Evolutionary conservation across 306 rosid species (phyloP).

Genomic region (Trichosanthes cucumerina): DNA sequence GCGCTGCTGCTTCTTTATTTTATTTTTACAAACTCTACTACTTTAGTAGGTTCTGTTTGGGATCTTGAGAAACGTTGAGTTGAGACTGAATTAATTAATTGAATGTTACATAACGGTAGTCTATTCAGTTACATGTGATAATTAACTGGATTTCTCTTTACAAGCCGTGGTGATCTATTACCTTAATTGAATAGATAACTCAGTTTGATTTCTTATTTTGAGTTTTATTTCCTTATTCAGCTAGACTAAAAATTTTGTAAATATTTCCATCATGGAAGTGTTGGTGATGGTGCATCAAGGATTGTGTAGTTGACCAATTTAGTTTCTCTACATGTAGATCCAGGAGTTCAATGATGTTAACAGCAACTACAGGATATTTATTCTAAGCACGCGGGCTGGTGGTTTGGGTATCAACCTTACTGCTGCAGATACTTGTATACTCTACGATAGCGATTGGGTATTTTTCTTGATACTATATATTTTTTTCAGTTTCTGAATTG

Average conservation of each 20-base stretch:
- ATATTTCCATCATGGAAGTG: not conserved
- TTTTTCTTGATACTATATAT: not conserved
- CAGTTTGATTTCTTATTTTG: not conserved
- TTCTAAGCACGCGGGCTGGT: constrained; percentile 95
- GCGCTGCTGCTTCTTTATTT: not conserved
- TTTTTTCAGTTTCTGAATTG: not conserved
- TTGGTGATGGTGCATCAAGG: not conserved
- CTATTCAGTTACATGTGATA: not conserved
- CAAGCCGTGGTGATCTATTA: not conserved
- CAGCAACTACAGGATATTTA: constrained; percentile 58
- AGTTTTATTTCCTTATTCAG: not conserved
- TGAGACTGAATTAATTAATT: not conserved
- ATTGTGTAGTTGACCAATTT: not conserved
- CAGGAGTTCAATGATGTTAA: constrained; percentile 53
- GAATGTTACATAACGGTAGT: not conserved
- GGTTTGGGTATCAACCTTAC: constrained; percentile 97
- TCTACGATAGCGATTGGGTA: constrained; percentile 99
- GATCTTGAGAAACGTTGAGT: not conserved
- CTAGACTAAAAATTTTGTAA: not conserved
- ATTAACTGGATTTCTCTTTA: not conserved
- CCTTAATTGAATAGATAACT: not conserved
- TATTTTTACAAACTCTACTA: not conserved
- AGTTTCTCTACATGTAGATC: constrained; percentile 40
- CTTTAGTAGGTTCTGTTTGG: not conserved
- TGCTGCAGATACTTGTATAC: constrained; percentile 94